phyloP scores from a whole-genome alignment of 2,329 filamentous ascomycete species.

The Fusarium begoniae region DNA sequence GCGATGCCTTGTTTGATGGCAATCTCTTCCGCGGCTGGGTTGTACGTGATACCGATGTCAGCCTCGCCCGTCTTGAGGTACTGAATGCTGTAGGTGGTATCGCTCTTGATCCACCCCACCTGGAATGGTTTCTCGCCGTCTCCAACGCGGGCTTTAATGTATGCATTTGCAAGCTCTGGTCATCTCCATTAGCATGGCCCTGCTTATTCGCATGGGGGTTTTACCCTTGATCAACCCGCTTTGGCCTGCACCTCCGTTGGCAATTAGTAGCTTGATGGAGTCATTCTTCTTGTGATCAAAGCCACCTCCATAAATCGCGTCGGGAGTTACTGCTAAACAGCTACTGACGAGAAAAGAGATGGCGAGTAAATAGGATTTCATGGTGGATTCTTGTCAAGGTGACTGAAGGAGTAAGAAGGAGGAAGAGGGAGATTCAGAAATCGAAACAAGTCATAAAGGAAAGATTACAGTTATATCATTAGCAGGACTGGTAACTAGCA shows the following conservation, averaged over 20 bases:
- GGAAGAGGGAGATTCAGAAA: fast-evolving
- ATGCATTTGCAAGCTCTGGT: constrained; percentile 41
- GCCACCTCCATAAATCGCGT: constrained; percentile 36
- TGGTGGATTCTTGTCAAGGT: background rate
- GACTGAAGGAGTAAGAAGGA: background rate
- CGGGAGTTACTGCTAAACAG: constrained; percentile 20
- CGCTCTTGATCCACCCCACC: constrained; percentile 56
- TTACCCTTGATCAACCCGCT: constrained; percentile 46
- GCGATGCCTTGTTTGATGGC: constrained; percentile 54
- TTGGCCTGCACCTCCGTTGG: constrained; percentile 51
- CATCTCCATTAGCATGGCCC: background rate
- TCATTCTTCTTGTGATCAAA: constrained; percentile 10
- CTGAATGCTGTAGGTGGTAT: constrained; percentile 57
- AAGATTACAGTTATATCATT: background rate
- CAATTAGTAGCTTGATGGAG: constrained; percentile 43
- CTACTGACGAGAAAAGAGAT: background rate
- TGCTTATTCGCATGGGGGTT: background rate
- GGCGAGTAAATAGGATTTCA: background rate
- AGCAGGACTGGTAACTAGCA: background rate
- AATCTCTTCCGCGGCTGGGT: constrained; percentile 52
- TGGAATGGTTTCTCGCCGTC: constrained; percentile 46
- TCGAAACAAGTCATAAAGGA: background rate
- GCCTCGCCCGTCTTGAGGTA: constrained; percentile 51
- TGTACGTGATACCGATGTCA: constrained; percentile 59
- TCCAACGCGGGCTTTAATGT: constrained; percentile 36